phyloP scores from a whole-genome alignment of 306 rosid species.

The Sphenostylis stenocarpa region DNA sequence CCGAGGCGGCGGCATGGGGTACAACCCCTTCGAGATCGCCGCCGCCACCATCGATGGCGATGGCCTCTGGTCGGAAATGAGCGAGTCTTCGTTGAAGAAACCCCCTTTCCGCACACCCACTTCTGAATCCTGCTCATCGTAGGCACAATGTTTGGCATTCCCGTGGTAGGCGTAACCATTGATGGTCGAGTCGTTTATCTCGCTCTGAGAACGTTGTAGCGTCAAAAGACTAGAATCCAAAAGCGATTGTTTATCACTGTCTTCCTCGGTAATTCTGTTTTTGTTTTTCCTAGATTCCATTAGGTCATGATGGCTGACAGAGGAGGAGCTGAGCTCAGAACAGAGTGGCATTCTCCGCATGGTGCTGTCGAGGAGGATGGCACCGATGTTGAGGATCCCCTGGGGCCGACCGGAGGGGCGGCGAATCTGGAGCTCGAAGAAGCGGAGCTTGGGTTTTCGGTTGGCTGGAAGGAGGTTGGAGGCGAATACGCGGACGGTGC shows the following conservation, averaged over 20 bases:
- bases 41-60: slow-evolving; percentile 78
- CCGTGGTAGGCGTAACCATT: not conserved
- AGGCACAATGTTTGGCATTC: not conserved
- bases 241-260: not conserved
- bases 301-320: slow-evolving; percentile 39
- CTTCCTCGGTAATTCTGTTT: not conserved
- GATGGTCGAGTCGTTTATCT: slow-evolving; percentile 35
- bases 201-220: slow-evolving; percentile 46
- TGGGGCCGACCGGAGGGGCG: slow-evolving; percentile 75
- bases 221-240: not conserved
- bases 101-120: not conserved
- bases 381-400: slow-evolving; percentile 70
- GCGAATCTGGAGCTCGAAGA: slow-evolving; percentile 63
- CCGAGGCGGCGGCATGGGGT: slow-evolving; percentile 11
- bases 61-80: slow-evolving; percentile 63
- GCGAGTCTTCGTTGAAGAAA: slow-evolving; percentile 36
- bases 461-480: slow-evolving; percentile 45
- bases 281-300: slow-evolving; percentile 11
- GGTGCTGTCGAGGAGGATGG: slow-evolving; percentile 51
- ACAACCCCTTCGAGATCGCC: slow-evolving; percentile 64
- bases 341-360: slow-evolving; percentile 68
- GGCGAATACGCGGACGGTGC: slow-evolving; percentile 51
- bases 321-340: slow-evolving; percentile 64
- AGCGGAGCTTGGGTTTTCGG: slow-evolving; percentile 48
- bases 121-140: slow-evolving; percentile 29